Percentiles rank a stretch among this genome's conserved stretches.
phyloP scores from a whole-genome alignment of 2,329 filamentous ascomycete species.

The Clarireedia sp. region DNA sequence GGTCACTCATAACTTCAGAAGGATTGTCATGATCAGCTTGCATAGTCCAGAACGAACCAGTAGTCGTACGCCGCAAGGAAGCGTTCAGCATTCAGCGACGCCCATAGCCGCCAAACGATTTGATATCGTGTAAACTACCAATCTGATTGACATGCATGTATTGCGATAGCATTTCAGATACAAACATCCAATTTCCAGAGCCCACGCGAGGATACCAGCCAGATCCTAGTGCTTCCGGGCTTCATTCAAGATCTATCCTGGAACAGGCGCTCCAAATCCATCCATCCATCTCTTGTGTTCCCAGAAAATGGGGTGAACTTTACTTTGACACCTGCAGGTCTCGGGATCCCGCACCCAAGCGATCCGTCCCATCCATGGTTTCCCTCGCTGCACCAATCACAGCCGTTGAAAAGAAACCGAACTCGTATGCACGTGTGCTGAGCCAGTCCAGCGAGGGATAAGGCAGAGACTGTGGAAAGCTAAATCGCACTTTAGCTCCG shows the following conservation, averaged over 20 bases:
- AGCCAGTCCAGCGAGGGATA: background rate
- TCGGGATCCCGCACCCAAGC: slow-evolving; percentile 8
- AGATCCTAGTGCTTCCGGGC: background rate
- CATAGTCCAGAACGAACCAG: background rate
- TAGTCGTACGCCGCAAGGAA: background rate
- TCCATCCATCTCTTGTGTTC: background rate
- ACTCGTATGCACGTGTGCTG: background rate
- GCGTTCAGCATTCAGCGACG: background rate
- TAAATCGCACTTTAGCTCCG: background rate
- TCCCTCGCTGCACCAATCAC: background rate
- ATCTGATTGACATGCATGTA: background rate
- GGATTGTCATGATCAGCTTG: background rate
- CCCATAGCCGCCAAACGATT: background rate
- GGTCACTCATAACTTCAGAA: background rate
- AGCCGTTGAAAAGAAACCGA: background rate
- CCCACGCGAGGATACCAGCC: background rate
- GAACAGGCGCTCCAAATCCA: background rate
- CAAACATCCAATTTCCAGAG: background rate
- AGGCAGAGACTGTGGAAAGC: too few relatives aligned
- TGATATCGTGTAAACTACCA: background rate
- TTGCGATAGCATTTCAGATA: background rate
- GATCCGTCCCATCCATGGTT: background rate
- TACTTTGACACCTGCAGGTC: slow-evolving; percentile 9
- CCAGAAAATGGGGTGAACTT: background rate
- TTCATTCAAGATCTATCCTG: background rate